Conservation (phyloP, 768 basidiomycete genomes). For the Suillus cothurnatus region DNA sequence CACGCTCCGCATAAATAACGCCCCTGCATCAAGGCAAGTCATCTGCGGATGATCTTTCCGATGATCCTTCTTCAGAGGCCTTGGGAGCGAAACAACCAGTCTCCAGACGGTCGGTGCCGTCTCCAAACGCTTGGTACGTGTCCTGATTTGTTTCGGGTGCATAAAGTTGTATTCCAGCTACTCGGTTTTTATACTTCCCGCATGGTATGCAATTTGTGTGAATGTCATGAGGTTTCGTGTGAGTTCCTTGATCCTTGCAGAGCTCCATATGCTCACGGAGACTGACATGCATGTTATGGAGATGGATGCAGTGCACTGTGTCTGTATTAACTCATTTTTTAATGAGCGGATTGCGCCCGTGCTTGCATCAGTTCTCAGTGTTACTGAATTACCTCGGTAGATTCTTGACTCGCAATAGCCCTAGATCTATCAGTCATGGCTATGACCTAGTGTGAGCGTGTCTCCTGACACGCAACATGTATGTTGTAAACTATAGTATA, state of each 20-base stretch:
- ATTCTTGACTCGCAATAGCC: not conserved
- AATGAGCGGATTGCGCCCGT: not conserved
- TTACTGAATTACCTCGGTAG: too few relatives aligned
- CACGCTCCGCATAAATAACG: not conserved
- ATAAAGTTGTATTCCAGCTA: not conserved
- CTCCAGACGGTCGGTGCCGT: not conserved
- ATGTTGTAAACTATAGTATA: not conserved
- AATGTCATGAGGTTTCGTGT: not conserved
- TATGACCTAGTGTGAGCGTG: not conserved
- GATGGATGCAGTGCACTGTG: not conserved
- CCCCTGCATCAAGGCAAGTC: not conserved
- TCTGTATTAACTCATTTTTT: not conserved
- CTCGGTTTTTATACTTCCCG: not conserved
- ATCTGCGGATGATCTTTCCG: not conserved
- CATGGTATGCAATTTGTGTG: not conserved
- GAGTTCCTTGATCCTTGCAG: not conserved
- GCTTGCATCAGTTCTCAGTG: not conserved
- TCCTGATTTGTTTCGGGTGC: not conserved
- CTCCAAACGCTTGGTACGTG: not conserved
- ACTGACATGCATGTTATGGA: not conserved
- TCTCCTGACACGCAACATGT: not conserved
- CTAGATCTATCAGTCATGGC: not conserved
- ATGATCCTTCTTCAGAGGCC: not conserved
- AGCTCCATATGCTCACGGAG: not conserved
- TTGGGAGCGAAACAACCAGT: conserved; percentile 2